Conservation (phyloP, 1,284 basidiomycete species). For the Filobasidium uniguttulatum region DNA sequence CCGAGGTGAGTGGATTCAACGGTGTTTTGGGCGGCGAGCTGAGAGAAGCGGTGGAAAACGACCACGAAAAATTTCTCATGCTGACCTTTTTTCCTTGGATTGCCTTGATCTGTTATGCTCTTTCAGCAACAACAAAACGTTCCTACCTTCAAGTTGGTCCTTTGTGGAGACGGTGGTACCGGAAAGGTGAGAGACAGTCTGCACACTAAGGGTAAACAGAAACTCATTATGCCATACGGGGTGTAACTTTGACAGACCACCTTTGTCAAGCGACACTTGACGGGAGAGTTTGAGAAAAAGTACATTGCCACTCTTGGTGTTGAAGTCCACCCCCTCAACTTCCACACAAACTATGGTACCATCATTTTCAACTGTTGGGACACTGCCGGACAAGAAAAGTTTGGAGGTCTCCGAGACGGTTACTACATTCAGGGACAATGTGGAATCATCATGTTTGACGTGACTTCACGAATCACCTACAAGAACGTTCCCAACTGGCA, state of each 20-base stretch:
- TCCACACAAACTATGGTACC: constrained; percentile 96
- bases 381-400: constrained; percentile 99
- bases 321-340: constrained; percentile 91
- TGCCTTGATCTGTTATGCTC: neutral
- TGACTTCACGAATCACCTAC: constrained; percentile 99
- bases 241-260: constrained; percentile 51
- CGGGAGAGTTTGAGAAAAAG: constrained; percentile 99
- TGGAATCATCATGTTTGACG: constrained; percentile 99
- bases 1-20: neutral
- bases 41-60: neutral
- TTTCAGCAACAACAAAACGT: constrained; percentile 35
- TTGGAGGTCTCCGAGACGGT: constrained; percentile 92
- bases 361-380: constrained; percentile 99
- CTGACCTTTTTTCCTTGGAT: neutral
- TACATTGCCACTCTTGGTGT: constrained; percentile 99
- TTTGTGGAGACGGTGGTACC: constrained; percentile 93
- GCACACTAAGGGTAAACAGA: neutral
- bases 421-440: constrained; percentile 98
- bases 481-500: constrained; percentile 99
- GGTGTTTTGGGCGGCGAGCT: neutral
- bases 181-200: constrained; percentile 44
- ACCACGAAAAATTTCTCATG: neutral
- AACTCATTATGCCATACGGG: neutral
- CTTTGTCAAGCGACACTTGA: constrained; percentile 98
- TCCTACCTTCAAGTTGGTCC: constrained; percentile 96